Base-by-base conservation (phyloP, 2,329 filamentous ascomycete genomes). In the Ceratocystis destructans region DNA sequence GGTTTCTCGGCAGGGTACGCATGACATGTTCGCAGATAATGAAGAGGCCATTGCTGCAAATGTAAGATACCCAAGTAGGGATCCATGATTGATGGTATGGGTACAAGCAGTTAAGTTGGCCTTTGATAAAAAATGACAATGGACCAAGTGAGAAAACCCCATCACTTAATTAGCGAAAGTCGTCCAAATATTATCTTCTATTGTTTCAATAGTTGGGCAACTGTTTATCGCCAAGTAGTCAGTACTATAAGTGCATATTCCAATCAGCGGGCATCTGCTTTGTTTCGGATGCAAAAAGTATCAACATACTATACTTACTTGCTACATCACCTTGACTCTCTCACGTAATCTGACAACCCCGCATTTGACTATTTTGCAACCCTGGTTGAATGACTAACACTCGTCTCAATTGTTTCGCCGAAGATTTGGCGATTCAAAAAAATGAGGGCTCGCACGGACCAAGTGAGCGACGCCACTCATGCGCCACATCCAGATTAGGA, bases 401-500 rank as follows among this genome's bases (percentile, higher is more conserved):
- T 25, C 8, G n/a, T 12, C 22, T 12, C 17, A 41, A 15, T 5
- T 15, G 22, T 63, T 66, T 62, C 31, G 15, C 64, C 57, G 46
- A 66, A 44, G 55, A 22, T 66, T 15, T 41, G 44, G 33, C 41
- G 62, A 44, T 17, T 45, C 5, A 41, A 41, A 65, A 64, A 68
- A 68, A 65, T 65, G 63, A 68, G 66, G 66, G 66, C 66, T 62
- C 48, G 66, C 66, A 68, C 66, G 64, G 66, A 68, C 66, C 66
- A 68, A 41, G 37, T 68, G 17, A 6, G 5, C 44, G 55, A 44
- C 53, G 66, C 66, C 66, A 66, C 66, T 10, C n/a, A 8, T 48
- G 48, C 57, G 71, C 72, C 73, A 72, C 71, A 71, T 55, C 68
- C 67, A 72, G 68, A 75, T 74, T 70, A 71, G 73, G 72, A 69